phyloP scores from a whole-genome alignment of 768 basidiomycete species.

The Russula foetens region DNA sequence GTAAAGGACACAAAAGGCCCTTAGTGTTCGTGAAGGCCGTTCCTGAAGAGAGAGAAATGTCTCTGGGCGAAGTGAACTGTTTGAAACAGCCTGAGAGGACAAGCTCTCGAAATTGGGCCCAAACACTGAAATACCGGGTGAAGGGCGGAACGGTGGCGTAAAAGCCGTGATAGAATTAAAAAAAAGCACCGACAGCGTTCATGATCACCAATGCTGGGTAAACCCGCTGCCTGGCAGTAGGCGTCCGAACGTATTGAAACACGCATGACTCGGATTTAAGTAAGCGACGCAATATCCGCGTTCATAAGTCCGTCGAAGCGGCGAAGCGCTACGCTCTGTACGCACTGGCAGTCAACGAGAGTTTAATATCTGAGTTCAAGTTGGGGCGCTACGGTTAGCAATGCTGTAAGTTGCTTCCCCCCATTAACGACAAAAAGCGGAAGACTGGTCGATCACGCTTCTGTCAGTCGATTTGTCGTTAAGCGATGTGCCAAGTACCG shows the following conservation, averaged over 20 bases:
- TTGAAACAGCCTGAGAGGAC: not conserved
- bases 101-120: not conserved
- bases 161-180: not conserved
- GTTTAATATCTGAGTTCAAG: not conserved
- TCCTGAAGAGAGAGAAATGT: no score
- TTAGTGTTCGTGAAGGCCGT: slow-evolving; percentile 24
- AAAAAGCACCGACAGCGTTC: not conserved
- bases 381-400: no score
- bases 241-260: no score
- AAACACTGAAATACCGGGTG: not conserved
- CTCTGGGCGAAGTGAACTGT: not conserved
- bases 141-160: not conserved
- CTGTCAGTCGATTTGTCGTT: not conserved
- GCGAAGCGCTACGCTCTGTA: no score
- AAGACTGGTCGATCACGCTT: not conserved
- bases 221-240: not conserved
- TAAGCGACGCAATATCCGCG: not conserved
- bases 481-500: not conserved
- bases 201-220: not conserved
- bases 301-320: not conserved
- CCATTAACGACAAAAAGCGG: not conserved
- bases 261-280: no score
- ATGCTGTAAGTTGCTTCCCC: not conserved
- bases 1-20: slow-evolving; percentile 26
- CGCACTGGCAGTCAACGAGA: not conserved